A percentile compares a stretch with the other conserved stretches of the same genome.
phyloP scores from a whole-genome alignment of 768 basidiomycete genomes.

The Trametes cingulata region DNA sequence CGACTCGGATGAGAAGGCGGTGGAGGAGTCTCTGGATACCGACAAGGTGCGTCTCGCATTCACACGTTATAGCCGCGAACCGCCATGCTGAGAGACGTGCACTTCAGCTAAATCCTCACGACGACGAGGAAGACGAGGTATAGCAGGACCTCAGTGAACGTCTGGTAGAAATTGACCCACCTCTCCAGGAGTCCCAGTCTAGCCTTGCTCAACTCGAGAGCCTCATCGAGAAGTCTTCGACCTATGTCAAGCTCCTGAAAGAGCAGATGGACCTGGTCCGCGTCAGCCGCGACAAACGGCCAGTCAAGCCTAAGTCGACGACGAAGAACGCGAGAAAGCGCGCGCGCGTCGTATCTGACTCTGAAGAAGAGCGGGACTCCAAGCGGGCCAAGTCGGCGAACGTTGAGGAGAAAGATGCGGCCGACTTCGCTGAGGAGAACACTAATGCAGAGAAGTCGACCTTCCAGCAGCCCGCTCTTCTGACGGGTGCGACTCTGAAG shows the following conservation, averaged over 20 bases:
- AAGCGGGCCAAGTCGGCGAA: slow-evolving; percentile 27
- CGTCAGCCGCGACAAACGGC: slow-evolving; percentile 3
- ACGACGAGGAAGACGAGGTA: background rate
- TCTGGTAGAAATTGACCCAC: background rate
- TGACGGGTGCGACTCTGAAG: slow-evolving; percentile 86
- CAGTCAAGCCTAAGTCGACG: slow-evolving; percentile 22
- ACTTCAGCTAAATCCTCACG: background rate
- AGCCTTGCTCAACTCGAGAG: slow-evolving; percentile 48
- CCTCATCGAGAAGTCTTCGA: slow-evolving; percentile 72
- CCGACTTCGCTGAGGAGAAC: background rate
- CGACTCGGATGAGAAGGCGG: too few species aligned
- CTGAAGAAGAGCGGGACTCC: slow-evolving; percentile 14
- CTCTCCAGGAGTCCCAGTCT: slow-evolving; percentile 8
- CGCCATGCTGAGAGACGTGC: background rate
- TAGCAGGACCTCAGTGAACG: background rate
- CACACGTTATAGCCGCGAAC: too few species aligned
- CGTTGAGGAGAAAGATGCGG: background rate
- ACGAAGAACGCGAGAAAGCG: slow-evolving; percentile 17
- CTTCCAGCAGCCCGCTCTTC: slow-evolving; percentile 72
- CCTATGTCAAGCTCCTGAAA: slow-evolving; percentile 72
- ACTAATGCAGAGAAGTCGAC: background rate
- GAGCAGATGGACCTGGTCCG: slow-evolving; percentile 63
- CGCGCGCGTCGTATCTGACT: slow-evolving; percentile 18
- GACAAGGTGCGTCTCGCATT: background rate
- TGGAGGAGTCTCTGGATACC: background rate